These are phyloP conservation scores for Dactylorhiza incarnata DNA, from an alignment of 106 monocot species.

Conservation along the genomic window DNA sequence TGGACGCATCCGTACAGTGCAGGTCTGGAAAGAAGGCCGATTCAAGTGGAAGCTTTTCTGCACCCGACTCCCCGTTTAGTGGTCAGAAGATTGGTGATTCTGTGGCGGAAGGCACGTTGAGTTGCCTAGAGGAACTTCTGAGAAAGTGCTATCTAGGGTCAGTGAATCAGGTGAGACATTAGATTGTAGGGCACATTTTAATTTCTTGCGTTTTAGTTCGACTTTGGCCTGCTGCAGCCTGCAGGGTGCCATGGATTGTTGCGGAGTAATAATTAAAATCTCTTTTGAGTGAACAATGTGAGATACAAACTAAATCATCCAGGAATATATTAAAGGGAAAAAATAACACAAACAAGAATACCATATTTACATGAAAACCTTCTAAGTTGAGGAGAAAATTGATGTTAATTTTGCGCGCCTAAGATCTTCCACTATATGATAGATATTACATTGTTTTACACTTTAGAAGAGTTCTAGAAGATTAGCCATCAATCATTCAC, in stretches of 20 bases:
- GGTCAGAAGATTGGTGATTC: conserved; percentile 42
- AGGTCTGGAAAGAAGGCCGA: conserved; percentile 30
- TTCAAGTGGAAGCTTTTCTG: not conserved
- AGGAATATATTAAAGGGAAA: no score
- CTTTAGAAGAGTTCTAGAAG: no score
- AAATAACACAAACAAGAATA: no score
- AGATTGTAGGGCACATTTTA: not conserved
- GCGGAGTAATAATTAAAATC: not conserved
- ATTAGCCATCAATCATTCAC: no score
- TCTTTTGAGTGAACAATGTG: no score
- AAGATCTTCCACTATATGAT: no score
- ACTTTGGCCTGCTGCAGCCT: not conserved
- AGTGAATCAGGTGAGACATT: conserved; percentile 58
- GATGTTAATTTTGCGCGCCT: no score
- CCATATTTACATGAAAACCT: no score
- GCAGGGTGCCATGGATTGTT: not conserved
- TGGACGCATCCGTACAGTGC: conserved; percentile 66
- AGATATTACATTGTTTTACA: no score
- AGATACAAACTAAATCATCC: no score
- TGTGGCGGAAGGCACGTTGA: conserved; percentile 55
- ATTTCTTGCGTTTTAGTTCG: not conserved
- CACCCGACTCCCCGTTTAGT: not conserved
- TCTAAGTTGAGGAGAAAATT: no score
- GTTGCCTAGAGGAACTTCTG: conserved; percentile 64
- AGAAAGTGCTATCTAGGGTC: conserved; percentile 75